Percentiles rank a stretch among this genome's conserved stretches.
These are phyloP conservation scores for Ophiognomonia clavigignenti-juglandacearum DNA, from an alignment of 2,329 filamentous ascomycete species.

Conservation along the genomic window DNA sequence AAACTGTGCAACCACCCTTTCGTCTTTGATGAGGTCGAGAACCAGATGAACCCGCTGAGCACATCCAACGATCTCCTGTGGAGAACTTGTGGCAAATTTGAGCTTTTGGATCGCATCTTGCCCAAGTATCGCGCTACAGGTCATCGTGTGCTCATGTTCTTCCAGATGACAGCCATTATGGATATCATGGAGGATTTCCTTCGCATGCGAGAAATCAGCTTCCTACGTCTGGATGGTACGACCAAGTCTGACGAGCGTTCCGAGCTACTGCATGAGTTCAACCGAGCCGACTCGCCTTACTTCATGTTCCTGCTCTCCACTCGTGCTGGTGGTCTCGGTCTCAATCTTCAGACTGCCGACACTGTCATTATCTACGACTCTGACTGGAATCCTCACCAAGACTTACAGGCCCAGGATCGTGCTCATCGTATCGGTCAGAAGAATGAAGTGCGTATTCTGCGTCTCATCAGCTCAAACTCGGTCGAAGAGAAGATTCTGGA, in stretches of 20 bases:
- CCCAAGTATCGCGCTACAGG: conserved; percentile 90
- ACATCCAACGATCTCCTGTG: conserved; percentile 90
- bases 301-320: conserved; percentile 99
- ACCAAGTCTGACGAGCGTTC: conserved; percentile 98
- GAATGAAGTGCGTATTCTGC: conserved; percentile 95
- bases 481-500: conserved; percentile 99
- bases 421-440: conserved; percentile 99
- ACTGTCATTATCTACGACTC: conserved; percentile 99
- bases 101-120: conserved; percentile 84
- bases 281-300: conserved; percentile 83
- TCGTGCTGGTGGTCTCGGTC: conserved; percentile 92
- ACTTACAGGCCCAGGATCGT: conserved; percentile 98
- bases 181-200: conserved; percentile 99
- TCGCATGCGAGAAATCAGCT: conserved; percentile 75
- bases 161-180: conserved; percentile 99
- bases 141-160: conserved; percentile 98
- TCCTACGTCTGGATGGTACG: conserved; percentile 89
- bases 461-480: conserved; percentile 92
- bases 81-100: conserved; percentile 96
- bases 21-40: conserved; percentile 96
- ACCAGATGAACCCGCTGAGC: conserved; percentile 89
- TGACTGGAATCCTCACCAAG: conserved; percentile 99
- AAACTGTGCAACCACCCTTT: conserved; percentile 99
- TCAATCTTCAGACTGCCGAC: conserved; percentile 95
- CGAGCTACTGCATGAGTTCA: conserved; percentile 83